phyloP scores from a whole-genome alignment of 2,329 filamentous ascomycete species.

The Ramichloridium luteum region DNA sequence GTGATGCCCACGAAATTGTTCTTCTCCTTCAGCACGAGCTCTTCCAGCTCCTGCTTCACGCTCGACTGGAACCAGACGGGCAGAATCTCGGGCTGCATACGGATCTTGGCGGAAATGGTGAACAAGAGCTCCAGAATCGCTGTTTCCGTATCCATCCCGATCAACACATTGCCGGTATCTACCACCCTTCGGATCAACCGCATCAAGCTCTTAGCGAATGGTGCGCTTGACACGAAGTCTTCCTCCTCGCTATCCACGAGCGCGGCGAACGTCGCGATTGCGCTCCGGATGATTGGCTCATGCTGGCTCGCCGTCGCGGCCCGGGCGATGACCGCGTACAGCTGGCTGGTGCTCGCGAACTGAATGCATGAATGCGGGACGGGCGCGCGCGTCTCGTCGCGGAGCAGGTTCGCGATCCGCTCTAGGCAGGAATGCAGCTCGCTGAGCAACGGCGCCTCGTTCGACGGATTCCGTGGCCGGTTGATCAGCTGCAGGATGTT shows the following conservation, averaged over 20 bases:
- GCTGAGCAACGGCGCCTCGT: constrained; percentile 39
- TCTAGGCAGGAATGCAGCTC: constrained; percentile 43
- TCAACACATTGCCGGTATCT: constrained; percentile 57
- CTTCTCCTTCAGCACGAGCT: constrained; percentile 35
- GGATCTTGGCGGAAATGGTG: constrained; percentile 91
- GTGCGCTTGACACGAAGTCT: constrained; percentile 74
- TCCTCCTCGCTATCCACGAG: constrained; percentile 95
- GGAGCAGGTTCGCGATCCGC: constrained; percentile 54
- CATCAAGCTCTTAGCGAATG: constrained; percentile 78
- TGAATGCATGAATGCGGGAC: constrained; percentile 84
- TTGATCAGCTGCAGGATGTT: constrained; percentile 52
- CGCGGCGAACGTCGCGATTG: constrained; percentile 76
- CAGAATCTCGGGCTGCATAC: constrained; percentile 74
- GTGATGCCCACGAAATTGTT: constrained; percentile 71
- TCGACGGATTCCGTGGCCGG: constrained; percentile 38
- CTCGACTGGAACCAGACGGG: constrained; percentile 74
- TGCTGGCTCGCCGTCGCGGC: constrained; percentile 77
- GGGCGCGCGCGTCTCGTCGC: constrained; percentile 78
- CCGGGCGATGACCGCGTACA: constrained; percentile 80
- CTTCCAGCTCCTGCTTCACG: constrained; percentile 22
- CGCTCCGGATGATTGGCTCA: constrained; percentile 73
- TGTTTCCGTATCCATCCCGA: constrained; percentile 70
- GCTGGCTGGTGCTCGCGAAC: constrained; percentile 73
- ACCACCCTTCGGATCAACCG: constrained; percentile 72
- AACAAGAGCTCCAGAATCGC: constrained; percentile 88